Conservation (phyloP, 345 rosid genomes). For the Pistacia atlantica region DNA sequence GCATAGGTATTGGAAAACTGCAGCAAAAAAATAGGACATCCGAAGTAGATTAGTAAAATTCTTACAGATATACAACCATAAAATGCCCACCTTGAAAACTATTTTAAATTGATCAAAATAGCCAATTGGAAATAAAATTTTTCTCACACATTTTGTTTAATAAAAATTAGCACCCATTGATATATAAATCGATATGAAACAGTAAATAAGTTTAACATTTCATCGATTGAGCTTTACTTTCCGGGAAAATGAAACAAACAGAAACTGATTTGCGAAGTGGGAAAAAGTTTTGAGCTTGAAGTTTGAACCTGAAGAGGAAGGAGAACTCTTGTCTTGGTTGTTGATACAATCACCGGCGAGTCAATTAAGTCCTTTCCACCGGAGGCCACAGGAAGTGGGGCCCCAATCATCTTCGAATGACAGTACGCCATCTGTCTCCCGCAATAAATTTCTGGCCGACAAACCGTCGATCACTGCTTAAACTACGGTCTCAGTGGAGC, state of each 20-base stretch:
- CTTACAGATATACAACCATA: no score
- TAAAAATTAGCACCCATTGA: no score
- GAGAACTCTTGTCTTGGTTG: not conserved
- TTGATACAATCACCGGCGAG: not conserved
- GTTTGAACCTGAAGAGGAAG: slow-evolving; percentile 23
- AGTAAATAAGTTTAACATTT: no score
- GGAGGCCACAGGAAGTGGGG: not conserved
- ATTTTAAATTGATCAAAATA: no score
- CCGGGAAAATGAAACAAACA: not conserved
- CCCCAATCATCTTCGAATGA: slow-evolving; percentile 4
- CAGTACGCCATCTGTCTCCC: slow-evolving; percentile 23
- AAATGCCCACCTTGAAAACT: no score
- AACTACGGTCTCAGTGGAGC: no score
- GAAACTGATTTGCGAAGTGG: not conserved
- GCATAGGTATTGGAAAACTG: no score
- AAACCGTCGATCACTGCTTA: not conserved
- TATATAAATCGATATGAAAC: no score
- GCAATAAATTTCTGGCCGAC: not conserved
- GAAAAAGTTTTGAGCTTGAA: not conserved
- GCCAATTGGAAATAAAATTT: no score
- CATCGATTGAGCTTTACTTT: not conserved
- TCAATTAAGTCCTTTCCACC: not conserved
- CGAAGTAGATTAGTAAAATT: no score
- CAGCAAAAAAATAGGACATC: no score
- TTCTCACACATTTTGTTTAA: no score